Evolutionary conservation across 768 basidiomycete genomes (phyloP), one percentile per base, ranked within the genome.

Genomic region (Agaricus bisporus): DNA sequence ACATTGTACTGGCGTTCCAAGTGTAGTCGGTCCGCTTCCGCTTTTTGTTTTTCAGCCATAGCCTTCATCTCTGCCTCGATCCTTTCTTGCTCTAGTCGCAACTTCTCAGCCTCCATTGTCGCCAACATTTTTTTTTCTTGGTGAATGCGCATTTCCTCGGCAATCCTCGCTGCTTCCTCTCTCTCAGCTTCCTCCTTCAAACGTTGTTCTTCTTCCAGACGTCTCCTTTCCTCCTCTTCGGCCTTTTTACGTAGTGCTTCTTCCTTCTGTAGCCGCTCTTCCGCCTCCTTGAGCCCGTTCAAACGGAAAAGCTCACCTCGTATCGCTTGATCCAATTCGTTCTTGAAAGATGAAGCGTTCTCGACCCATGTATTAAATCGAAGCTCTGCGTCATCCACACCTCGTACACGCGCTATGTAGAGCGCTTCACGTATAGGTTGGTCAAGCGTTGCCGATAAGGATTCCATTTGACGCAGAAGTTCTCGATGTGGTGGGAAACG

Each of bases 401-500:
- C 71, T 51, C 74, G 70, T 41, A 68, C 66, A 41, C 86, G 77
- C 11, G 81, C 64, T 17, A 70, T 64, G 51, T 79, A 73, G 1
- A 89, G 51, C 18, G 63, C 62, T 44, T 82, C 76, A 41, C 76
- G 73, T n/a, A 76, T 67, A 39, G 70, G 61, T 15, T 69, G 50
- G 48, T 83, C 80, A 28, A 70, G 65, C 1, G 68, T 63, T 41
- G 70, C 68, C 32, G 80, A 73, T 8, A 66, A 56, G 29, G 70
- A 59, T n/a, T 84, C 80, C 73, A 91, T 81, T 20, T 66, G 68
- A 17, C 73, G 73, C 17, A 89, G 68, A 2, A 79, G 65, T 41
- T 81, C 78, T 17, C 77, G 82, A 41, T 83, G 73, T 5, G 74
- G 69, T 15, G 80, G 76, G 41, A 87, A 68, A 0, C 78, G 79